Evolutionary conservation across 2,329 filamentous ascomycete species (phyloP), one percentile per base, ranked within the genome.

Genomic region (Penicillium hesseltinei): DNA sequence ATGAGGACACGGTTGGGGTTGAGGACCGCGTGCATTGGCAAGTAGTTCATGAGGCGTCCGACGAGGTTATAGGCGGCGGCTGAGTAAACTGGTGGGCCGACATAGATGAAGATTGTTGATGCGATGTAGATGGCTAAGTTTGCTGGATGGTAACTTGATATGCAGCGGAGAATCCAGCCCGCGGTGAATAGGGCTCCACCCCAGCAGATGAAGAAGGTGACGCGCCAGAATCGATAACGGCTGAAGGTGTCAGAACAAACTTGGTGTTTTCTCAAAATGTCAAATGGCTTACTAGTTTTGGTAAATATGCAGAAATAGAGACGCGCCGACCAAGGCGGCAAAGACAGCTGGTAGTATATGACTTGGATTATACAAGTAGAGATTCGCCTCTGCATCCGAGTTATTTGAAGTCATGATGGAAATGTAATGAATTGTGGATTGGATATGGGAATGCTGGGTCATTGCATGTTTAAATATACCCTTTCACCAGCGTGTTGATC

Each of bases 11-110:
- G 71, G 46, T 66, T 62, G 19, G 74, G 74, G 46, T 75, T 68
- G 8, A 76, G 60, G 2, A 73, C 66, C n/a, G 74, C 66, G 48
- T 75, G 70, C 71, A 73, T 73, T 3, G 73, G 74, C 7, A 75
- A 62, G 55, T 76, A 76, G 58, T 71, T 66, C 70, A 75, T 69
- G 10, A 76, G 58, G 27, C 73, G 66, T 7, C 71, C 73, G 35
- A 76, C 64, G 25, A 75, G 61, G 51, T 71, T 73, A 58, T 76
- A 76, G 38, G 72, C 73, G 4, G 72, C 65, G 19, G 73, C 74
- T 0, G 74, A 69, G 60, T 74, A 76, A 33, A 75, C 66, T 2
- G 74, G 74, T 9, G 73, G 74, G 5, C 70, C 74, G 8, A 61
- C 59, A 36, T 70, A 68, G 51, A 75, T 68, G 53, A 75, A 69